Evolutionary conservation across 2,329 filamentous ascomycete species (phyloP), one percentile per base, ranked within the genome.

Genomic region (Aspergillus chevalieri): DNA sequence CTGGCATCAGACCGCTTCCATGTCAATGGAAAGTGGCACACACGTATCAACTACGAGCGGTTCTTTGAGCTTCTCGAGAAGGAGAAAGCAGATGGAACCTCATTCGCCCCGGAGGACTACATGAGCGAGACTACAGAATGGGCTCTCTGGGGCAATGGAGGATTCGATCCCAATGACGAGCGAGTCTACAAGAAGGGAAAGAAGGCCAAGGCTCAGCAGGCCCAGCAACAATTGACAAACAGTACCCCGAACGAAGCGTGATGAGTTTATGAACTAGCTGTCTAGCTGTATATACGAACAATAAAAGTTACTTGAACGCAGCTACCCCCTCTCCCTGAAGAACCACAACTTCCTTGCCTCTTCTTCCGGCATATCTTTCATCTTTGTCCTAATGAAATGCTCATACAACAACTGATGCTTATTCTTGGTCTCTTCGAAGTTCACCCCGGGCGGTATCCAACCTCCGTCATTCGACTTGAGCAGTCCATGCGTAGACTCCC

Each of bases 91-190:
- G 63, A 69, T 14, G 81, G 87, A 30, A 81, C 80, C 15, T 80
- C 87, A 10, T 96, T 94, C 76, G 78, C 74, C 7, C 90, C 92
- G 0, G 89, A 95, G 71, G 91, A 97, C 65, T 97, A 97, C 71
- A 87, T 95, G 76, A 87, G 85, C 3, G 78, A 86, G 57, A 97
- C 90, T 34, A 88, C 90, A 1, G 89, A 95, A 65, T 97, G 92
- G 93, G 92, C 92, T 8, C 82, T 86, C 15, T 97, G 90, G 89
- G 93, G 92, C 0, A 88, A 91, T 57, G 92, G 92, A 2, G 93
- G 92, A 0, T 97, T 97, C 66, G 89, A 97, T 72, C 92, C 92
- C 0, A 79, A 87, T 44, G 93, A 97, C 70, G 82, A 87, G 67
- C 80, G 92, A 55, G 90, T 96, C 7, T 87, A 92, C 68, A 81